Conservation (phyloP, 2,329 filamentous ascomycete species). For the Dactylellina sp. region DNA sequence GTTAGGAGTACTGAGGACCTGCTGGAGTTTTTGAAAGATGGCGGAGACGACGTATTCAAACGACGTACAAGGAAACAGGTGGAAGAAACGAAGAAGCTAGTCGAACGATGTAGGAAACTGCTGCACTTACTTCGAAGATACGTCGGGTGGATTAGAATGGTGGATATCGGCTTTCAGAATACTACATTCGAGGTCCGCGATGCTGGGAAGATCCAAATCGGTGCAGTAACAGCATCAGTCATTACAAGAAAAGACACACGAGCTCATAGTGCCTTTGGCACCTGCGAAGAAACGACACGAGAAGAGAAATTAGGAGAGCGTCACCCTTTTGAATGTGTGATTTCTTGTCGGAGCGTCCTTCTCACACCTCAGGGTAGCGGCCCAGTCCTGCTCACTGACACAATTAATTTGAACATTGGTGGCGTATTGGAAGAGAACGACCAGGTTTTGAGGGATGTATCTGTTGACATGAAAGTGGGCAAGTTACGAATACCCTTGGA, state of each 20-base stretch:
- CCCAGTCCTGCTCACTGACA: slow-evolving; percentile 87
- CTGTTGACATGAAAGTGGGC: slow-evolving; percentile 89
- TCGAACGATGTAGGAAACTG: slow-evolving; percentile 46
- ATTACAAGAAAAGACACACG: slow-evolving; percentile 93
- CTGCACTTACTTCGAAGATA: slow-evolving; percentile 83
- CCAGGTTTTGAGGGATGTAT: slow-evolving; percentile 88
- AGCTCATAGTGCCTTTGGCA: slow-evolving; percentile 86
- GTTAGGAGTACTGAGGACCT: slow-evolving; percentile 58
- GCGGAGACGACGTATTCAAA: slow-evolving; percentile 55
- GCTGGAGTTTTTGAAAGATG: slow-evolving; percentile 55
- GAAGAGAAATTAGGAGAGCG: slow-evolving; percentile 66
- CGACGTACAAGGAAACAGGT: slow-evolving; percentile 58
- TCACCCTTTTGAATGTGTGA: slow-evolving; percentile 91
- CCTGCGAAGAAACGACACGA: slow-evolving; percentile 74
- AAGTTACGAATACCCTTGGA: slow-evolving; percentile 91
- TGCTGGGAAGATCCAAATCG: slow-evolving; percentile 85
- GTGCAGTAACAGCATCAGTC: slow-evolving; percentile 84
- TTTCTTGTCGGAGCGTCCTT: slow-evolving; percentile 84
- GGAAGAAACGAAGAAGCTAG: slow-evolving; percentile 59
- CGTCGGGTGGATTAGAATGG: slow-evolving; percentile 87
- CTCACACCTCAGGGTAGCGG: slow-evolving; percentile 86
- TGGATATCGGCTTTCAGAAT: slow-evolving; percentile 87
- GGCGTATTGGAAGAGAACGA: slow-evolving; percentile 86
- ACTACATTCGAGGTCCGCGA: slow-evolving; percentile 80
- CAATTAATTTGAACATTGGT: slow-evolving; percentile 88